A percentile compares a stretch with the other conserved stretches of the same genome.
These are phyloP conservation scores for Austroboletus novae-zelandiae DNA, from an alignment of 1,284 basidiomycete species.

Conservation along the genomic window DNA sequence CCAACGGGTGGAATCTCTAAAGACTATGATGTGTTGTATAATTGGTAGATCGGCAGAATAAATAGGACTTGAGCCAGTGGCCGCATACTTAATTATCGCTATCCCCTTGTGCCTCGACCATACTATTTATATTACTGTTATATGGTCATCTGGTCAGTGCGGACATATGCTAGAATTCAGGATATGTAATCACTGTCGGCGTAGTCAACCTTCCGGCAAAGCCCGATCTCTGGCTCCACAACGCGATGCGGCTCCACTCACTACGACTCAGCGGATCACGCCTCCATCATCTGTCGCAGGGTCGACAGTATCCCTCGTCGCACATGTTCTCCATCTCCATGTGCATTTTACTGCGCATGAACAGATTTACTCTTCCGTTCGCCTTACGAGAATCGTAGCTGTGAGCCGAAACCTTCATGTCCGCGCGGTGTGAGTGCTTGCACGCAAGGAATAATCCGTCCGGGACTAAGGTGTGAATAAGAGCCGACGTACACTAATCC, in stretches of 20 bases:
- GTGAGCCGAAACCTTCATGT: no score
- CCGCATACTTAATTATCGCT: no score
- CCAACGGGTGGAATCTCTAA: constrained; percentile 58
- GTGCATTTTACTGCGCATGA: no score
- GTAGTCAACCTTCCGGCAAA: no score
- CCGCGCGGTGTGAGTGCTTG: no score
- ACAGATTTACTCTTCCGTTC: neutral
- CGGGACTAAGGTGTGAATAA: neutral
- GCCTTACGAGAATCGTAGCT: neutral
- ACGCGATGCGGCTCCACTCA: no score
- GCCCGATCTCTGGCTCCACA: neutral
- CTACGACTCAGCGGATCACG: neutral
- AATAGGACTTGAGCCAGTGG: no score
- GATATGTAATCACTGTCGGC: no score
- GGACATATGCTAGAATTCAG: no score
- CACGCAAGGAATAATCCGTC: no score
- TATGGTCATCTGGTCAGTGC: no score
- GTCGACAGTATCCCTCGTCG: neutral
- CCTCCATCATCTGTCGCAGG: neutral
- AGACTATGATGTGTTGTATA: neutral
- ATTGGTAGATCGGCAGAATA: neutral
- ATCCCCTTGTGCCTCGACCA: neutral
- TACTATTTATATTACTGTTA: neutral
- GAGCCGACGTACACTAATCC: neutral
- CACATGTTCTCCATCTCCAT: no score